Percentiles rank a stretch among this genome's conserved stretches.
phyloP scores from a whole-genome alignment of 192 early-diverging fungal genomes.

The Oehlia diaphana region DNA sequence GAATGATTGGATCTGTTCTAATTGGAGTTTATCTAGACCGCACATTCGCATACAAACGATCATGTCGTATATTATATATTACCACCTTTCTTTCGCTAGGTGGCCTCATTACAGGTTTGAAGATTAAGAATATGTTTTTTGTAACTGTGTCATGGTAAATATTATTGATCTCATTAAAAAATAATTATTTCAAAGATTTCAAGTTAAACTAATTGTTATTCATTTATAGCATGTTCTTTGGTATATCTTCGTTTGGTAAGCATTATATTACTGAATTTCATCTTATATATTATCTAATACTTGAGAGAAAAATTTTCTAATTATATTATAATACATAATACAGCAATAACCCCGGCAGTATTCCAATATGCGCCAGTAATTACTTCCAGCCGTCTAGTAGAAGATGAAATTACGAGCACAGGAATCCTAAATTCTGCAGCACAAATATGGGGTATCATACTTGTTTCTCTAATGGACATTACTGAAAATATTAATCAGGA shows the following conservation, averaged over 20 bases:
- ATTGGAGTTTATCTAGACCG: conserved; percentile 39
- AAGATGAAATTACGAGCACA: conserved; percentile 42
- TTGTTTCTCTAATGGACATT: conserved; percentile 44
- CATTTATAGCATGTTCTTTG: not conserved
- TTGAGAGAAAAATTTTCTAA: not conserved
- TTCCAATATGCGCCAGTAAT: conserved; percentile 45
- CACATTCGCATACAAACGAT: conserved; percentile 29
- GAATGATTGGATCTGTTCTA: conserved; percentile 37
- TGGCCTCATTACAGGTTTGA: conserved; percentile 26
- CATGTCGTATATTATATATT: conserved; percentile 33
- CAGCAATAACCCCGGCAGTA: conserved; percentile 43
- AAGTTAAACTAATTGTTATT: not conserved
- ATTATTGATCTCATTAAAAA: not conserved
- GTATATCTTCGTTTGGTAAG: conserved; percentile 38
- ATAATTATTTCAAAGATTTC: not conserved
- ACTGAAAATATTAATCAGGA: conserved; percentile 24
- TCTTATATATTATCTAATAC: not conserved
- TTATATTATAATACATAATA: not conserved
- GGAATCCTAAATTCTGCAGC: conserved; percentile 37
- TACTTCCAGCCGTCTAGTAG: conserved; percentile 21
- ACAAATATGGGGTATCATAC: conserved; percentile 38
- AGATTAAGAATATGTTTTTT: conserved; percentile 12
- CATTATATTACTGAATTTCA: not conserved
- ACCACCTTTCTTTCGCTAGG: conserved; percentile 29
- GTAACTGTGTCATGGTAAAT: conserved; percentile 39